Conservation (phyloP, 495 filamentous ascomycete species). For the Parachaetomium inaequale region DNA sequence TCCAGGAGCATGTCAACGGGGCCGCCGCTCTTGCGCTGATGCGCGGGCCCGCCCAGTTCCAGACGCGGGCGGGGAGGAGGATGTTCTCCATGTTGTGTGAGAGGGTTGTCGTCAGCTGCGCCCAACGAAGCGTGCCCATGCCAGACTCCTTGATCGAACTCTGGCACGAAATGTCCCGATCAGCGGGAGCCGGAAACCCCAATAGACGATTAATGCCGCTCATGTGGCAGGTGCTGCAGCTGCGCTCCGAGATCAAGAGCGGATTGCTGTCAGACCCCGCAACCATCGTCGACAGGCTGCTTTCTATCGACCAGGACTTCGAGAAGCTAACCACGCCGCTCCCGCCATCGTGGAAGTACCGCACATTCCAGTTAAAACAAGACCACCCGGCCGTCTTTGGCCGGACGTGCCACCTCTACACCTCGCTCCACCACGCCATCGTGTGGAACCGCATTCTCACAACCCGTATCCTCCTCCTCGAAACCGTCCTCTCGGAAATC, state of each 20-base stretch:
- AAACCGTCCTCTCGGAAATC: conserved; percentile 46
- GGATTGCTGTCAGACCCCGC: conserved; percentile 38
- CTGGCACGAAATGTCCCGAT: conserved; percentile 32
- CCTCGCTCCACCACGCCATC: conserved; percentile 48
- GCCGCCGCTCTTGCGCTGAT: conserved; percentile 55
- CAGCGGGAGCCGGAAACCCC: conserved; percentile 26
- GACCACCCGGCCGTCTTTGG: conserved; percentile 43
- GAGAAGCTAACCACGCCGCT: conserved; percentile 42
- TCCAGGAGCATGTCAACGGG: conserved; percentile 59
- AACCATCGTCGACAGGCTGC: conserved; percentile 45
- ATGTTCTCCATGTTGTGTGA: conserved; percentile 57
- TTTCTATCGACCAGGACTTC: conserved; percentile 51
- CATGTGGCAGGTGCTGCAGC: conserved; percentile 45
- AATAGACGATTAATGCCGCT: conserved; percentile 30
- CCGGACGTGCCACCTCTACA: conserved; percentile 54
- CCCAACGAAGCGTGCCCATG: conserved; percentile 38
- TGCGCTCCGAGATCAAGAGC: conserved; percentile 41
- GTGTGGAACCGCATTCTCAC: conserved; percentile 57
- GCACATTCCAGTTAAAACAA: conserved; percentile 31
- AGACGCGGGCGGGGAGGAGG: conserved; percentile 50
- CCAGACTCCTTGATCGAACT: conserved; percentile 37
- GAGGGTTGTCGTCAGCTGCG: conserved; percentile 41
- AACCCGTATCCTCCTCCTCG: conserved; percentile 55
- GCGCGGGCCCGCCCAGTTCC: conserved; percentile 55
- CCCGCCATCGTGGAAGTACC: conserved; percentile 39